Evolutionary conservation across 352 stramenopile species (phyloP), one percentile per base, ranked within the genome.

Genomic region (Globisporangium paroecandrum): DNA sequence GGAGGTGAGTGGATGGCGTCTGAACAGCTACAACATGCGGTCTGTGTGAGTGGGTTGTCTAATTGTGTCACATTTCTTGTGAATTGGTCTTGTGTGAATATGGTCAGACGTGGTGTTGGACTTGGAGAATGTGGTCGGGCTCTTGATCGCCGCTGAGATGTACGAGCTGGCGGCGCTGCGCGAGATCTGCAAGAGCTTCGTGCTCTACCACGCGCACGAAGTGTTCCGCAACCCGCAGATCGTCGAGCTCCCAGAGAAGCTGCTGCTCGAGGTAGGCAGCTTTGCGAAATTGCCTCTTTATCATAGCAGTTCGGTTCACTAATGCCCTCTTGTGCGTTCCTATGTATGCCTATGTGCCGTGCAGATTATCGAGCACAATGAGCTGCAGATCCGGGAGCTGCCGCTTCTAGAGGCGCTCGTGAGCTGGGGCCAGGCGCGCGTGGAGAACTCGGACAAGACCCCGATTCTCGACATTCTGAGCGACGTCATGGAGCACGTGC

Each of bases 331-430:
- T 18, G 10, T n/a, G 24, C 1, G 3, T n/a, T 3, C 13, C 13
- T 47, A 20, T 47, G 10, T 18, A 12, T 47, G 41, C 15, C 15
- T 47, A 3, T 25, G n/a, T 25, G 15, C 4, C 13, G 1, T 27
- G 8, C 43, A 88, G 77, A 76, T 95, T 34, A 82, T 94, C 34
- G 80, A 89, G 47, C 71, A 91, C 58, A 83, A 96, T 63, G 81
- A 96, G n/a, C 67, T 94, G 32, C 88, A 95, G 71, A 93, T 96
- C 51, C 87, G 87, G 47, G 86, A 96, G 60, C 71, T 91, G 22
- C 75, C 82, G 22, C 70, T 96, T 20, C 82, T 96, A 70, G 86
- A 94, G 46, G 86, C 88, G 15, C 65, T 96, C 4, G 82, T 94
- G 22, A 80, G 82, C 68, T 96, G 86, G 88, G 88, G 85, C 9